Percentiles rank a stretch among this genome's conserved stretches.
Evolutionary conservation across 2,329 filamentous ascomycete genomes (phyloP).

Genomic region (Onygena corvina): DNA sequence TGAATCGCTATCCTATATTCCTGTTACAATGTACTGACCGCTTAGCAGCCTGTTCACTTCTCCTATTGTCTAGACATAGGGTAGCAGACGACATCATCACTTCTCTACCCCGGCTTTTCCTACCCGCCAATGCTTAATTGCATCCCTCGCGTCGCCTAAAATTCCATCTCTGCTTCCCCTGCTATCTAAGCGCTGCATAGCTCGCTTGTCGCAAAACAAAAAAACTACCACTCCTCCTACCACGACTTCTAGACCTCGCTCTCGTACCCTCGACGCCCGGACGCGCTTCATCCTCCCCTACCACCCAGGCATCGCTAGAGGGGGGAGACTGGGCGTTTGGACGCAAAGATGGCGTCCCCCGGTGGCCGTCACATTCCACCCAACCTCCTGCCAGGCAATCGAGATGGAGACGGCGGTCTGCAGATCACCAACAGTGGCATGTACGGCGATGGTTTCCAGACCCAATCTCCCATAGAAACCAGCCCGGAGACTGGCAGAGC

Average conservation of each 20-base stretch:
- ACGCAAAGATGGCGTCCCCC: conserved; percentile 29
- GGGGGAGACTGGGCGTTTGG: conserved; percentile 5
- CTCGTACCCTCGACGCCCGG: neutral
- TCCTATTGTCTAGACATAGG: too few species aligned
- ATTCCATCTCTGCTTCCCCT: neutral
- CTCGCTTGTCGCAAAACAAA: neutral
- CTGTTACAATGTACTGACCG: too few species aligned
- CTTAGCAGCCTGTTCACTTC: too few species aligned
- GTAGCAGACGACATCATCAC: conserved; percentile 2
- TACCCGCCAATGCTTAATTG: neutral
- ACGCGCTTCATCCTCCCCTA: neutral
- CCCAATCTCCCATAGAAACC: conserved; percentile 30
- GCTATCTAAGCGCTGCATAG: neutral
- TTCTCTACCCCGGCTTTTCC: neutral
- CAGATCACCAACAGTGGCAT: conserved; percentile 28
- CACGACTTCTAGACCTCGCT: neutral
- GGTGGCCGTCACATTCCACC: conserved; percentile 31
- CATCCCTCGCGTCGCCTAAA: neutral
- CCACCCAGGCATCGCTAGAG: neutral
- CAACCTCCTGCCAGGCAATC: conserved; percentile 34
- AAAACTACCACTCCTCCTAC: neutral
- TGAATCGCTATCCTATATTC: too few species aligned
- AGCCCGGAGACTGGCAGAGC: conserved; percentile 7
- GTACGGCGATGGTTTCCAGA: conserved; percentile 26
- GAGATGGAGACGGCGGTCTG: conserved; percentile 23